Percentiles rank a stretch among this genome's conserved stretches.
phyloP scores from a whole-genome alignment of 2,329 filamentous ascomycete species.

The Domatiomyces globalis region DNA sequence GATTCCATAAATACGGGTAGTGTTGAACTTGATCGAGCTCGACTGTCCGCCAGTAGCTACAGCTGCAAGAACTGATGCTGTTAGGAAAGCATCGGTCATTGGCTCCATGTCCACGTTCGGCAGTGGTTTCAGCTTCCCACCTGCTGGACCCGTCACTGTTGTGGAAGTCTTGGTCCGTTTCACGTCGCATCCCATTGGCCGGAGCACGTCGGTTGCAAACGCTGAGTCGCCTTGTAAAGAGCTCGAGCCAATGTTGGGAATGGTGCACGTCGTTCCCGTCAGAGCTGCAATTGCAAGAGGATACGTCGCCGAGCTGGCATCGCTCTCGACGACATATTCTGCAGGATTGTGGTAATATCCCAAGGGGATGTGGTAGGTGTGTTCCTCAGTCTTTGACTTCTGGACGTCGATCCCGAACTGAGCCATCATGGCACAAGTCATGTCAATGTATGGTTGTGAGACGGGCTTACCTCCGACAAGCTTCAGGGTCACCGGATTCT shows the following conservation, averaged over 20 bases:
- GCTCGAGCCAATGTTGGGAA: constrained; percentile 85
- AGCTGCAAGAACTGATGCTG: constrained; percentile 81
- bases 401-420: constrained; percentile 74
- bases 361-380: constrained; percentile 88
- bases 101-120: constrained; percentile 91
- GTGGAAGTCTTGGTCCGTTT: constrained; percentile 74
- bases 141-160: constrained; percentile 75
- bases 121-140: constrained; percentile 59
- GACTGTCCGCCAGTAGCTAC: constrained; percentile 56
- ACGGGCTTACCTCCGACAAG: constrained; percentile 95
- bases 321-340: constrained; percentile 86
- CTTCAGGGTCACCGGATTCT: constrained; percentile 76
- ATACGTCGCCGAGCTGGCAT: constrained; percentile 95
- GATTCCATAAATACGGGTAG: constrained; percentile 80
- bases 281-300: constrained; percentile 88
- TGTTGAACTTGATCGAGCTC: constrained; percentile 48
- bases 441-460: constrained; percentile 93
- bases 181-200: constrained; percentile 86
- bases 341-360: constrained; percentile 68
- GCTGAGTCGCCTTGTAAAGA: constrained; percentile 90
- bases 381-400: constrained; percentile 60
- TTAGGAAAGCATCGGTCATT: constrained; percentile 97
- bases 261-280: constrained; percentile 85
- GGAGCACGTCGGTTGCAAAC: constrained; percentile 79
- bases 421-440: constrained; percentile 97